Percentiles rank a stretch among this genome's conserved stretches.
Evolutionary conservation across 805 yeast species (phyloP).

Genomic region (Starmera caribaea): DNA sequence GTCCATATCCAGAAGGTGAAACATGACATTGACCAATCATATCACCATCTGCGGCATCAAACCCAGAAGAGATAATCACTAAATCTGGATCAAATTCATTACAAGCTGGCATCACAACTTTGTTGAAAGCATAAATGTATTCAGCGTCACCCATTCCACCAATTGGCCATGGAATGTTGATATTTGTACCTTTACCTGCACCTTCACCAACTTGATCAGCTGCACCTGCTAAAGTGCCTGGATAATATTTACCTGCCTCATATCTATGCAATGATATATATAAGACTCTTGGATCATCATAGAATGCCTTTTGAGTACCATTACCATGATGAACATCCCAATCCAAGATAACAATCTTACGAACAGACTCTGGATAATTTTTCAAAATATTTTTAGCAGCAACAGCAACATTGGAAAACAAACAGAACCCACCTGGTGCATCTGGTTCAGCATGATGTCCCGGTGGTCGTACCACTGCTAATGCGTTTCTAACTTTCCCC

Average conservation of each 20-base stretch:
- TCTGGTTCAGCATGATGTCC: slow-evolving; percentile 99
- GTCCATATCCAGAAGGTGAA: slow-evolving; percentile 91
- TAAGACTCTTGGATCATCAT: slow-evolving; percentile 80
- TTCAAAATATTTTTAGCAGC: slow-evolving; percentile 83
- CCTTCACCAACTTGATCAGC: slow-evolving; percentile 79
- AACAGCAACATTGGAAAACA: slow-evolving; percentile 93
- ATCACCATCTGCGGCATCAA: slow-evolving; percentile 98
- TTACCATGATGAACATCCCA: slow-evolving; percentile 99
- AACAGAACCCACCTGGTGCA: slow-evolving; percentile 93
- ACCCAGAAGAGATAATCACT: slow-evolving; percentile 89
- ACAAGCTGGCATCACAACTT: slow-evolving; percentile 80
- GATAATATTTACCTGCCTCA: slow-evolving; percentile 87
- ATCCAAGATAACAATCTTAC: slow-evolving; percentile 75
- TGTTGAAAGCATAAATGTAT: slow-evolving; percentile 82
- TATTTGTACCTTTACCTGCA: slow-evolving; percentile 74
- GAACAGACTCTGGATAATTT: slow-evolving; percentile 79
- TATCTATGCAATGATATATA: slow-evolving; percentile 89
- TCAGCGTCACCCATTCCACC: slow-evolving; percentile 95
- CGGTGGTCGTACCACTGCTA: slow-evolving; percentile 96
- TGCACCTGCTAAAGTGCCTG: slow-evolving; percentile 84
- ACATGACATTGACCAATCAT: slow-evolving; percentile 95
- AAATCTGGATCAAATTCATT: slow-evolving; percentile 88
- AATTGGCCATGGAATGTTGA: slow-evolving; percentile 89
- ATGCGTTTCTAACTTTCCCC: slow-evolving; percentile 80
- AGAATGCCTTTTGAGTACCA: slow-evolving; percentile 92